These are phyloP conservation scores for Globisporangium cystogenes DNA, from an alignment of 352 stramenopile genomes.

Conservation along the genomic window DNA sequence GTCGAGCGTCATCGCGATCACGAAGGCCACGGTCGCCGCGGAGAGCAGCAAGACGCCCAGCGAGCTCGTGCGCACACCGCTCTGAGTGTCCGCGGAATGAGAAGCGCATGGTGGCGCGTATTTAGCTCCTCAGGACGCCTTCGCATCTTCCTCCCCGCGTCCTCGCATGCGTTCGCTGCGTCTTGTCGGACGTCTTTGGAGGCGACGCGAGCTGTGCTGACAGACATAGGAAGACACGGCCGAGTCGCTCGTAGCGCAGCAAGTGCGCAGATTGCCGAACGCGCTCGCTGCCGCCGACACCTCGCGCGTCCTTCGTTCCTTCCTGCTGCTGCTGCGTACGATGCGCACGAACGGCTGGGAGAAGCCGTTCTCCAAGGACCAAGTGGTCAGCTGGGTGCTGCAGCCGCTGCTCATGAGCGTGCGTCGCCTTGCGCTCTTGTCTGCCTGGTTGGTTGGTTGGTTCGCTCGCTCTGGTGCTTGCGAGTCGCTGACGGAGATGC, in stretches of 20 bases:
- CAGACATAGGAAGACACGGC: too few species aligned
- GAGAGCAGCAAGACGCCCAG: conserved; percentile 29
- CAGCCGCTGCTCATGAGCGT: conserved; percentile 70
- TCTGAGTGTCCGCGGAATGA: too few species aligned
- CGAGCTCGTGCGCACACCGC: conserved; percentile 56
- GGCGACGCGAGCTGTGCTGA: too few species aligned
- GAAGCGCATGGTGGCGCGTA: too few species aligned
- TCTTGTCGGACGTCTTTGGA: too few species aligned
- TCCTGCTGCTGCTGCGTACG: neutral
- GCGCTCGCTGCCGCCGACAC: neutral
- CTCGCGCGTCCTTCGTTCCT: neutral
- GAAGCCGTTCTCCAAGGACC: conserved; percentile 59
- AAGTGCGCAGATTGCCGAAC: neutral
- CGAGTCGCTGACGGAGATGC: neutral
- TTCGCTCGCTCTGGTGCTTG: neutral
- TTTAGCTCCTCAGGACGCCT: too few species aligned
- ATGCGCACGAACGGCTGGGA: conserved; percentile 74
- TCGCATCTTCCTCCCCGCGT: too few species aligned
- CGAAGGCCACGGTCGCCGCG: conserved; percentile 35
- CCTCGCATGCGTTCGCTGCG: too few species aligned
- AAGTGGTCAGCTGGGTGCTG: conserved; percentile 54
- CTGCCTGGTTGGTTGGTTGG: too few species aligned
- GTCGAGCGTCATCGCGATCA: conserved; percentile 73
- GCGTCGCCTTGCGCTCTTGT: too few species aligned
- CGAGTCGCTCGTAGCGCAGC: too few species aligned